Base-by-base conservation (phyloP, 768 basidiomycete genomes). In the Tephrocybe rancida region DNA sequence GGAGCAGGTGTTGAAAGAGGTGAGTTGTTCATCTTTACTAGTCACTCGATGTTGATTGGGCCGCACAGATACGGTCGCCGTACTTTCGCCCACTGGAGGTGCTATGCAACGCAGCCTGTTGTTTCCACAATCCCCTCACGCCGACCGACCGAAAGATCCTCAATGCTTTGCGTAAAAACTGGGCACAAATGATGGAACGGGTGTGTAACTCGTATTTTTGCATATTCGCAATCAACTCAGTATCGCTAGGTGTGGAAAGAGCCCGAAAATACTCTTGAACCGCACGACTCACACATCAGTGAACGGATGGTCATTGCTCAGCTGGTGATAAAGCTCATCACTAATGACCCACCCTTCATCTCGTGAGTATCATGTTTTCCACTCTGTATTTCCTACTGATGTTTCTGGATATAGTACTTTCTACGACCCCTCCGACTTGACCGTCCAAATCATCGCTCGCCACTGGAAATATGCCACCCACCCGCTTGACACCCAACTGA, bases 171-270 rank as follows among this genome's bases (percentile, higher is more conserved):
- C 50, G 50, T 10, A 48, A 45, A 30, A 38, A 57, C 13, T 57
- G 55, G 55, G 16, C 55, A 1, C 25, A 38, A 19, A 57, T 57
- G 55, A 57, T 57, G 50, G 49, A 57, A 16, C 46, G 55, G 10
- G 55, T 57, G 9, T n/a, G 50, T 48, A 48, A 16, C 21, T 3
- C 21, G 32, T 32, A 14, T 13, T 16, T 13, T 18, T 27, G 34
- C 25, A 13, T 26, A 22, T 42, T 5, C 19, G 9, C 16, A 22
- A 34, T 1, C 24, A n/a, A 16, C 38, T 10, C 27, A 34, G 5
- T 11, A 22, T n/a, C 7, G 1, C 14, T 10, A 56, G 55, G 14
- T 56, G 1, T 56, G 55, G 55, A 39, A 47, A 2, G 49, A 51
- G 10, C 55, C 55, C 3, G 46, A 51, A 32, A 57, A 57, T 21